Conservation (phyloP, 164 flowering plant genomes). For the Annona cherimola region DNA sequence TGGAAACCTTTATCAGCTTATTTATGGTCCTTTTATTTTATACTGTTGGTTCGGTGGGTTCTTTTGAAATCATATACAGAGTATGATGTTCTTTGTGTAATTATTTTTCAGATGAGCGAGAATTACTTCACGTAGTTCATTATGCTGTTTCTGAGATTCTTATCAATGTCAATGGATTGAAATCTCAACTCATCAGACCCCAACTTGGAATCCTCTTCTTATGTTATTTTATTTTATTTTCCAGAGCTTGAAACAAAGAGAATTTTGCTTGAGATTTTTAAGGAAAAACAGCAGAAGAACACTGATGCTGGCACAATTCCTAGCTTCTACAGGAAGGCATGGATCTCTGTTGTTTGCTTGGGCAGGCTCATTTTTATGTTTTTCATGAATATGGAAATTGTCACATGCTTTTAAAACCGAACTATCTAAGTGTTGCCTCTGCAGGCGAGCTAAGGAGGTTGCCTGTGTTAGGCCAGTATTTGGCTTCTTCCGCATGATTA, state of each 20-base stretch:
- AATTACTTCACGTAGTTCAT: background rate
- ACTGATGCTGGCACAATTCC: constrained; percentile 86
- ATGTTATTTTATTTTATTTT: constrained; percentile 3
- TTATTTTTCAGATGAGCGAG: background rate
- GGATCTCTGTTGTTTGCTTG: constrained; percentile 7
- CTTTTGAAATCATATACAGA: too few relatives aligned
- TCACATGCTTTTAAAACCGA: background rate
- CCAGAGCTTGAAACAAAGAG: constrained; percentile 95
- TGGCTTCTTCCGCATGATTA: background rate
- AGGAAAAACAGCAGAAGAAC: constrained; percentile 88
- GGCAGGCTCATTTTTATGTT: constrained; percentile 10
- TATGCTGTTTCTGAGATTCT: background rate
- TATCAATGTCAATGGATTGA: background rate
- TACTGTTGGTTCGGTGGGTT: too few relatives aligned
- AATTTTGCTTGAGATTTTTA: constrained; percentile 87
- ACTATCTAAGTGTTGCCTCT: background rate
- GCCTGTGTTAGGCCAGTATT: background rate
- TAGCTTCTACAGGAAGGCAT: constrained; percentile 86
- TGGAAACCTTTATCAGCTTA: too few relatives aligned
- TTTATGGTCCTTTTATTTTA: too few relatives aligned
- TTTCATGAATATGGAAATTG: constrained; percentile 1
- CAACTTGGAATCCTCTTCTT: background rate
- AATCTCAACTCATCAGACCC: background rate
- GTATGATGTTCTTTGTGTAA: too few relatives aligned
- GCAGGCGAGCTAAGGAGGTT: background rate